Conservation (phyloP, 2,329 filamentous ascomycete species). For the Lasiodiplodia citricola region DNA sequence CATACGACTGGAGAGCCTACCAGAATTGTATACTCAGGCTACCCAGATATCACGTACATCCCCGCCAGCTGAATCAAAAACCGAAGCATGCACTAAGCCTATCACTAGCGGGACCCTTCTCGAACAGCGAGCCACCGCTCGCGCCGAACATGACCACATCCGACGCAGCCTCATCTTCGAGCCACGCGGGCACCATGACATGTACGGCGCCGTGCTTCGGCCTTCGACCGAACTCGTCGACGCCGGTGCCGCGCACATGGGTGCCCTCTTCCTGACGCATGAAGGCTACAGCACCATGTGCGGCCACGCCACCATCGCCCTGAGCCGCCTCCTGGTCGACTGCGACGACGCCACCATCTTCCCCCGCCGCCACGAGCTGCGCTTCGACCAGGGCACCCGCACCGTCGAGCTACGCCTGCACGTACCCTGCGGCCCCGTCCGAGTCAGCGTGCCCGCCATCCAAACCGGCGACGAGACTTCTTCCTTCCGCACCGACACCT, state of each 20-base stretch:
- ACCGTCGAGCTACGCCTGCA: conserved; percentile 46
- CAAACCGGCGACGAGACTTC: background rate
- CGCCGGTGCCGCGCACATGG: conserved; percentile 52
- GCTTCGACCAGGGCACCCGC: conserved; percentile 32
- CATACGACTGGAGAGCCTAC: conserved; percentile 58
- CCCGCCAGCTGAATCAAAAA: conserved; percentile 6
- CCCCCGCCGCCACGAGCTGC: conserved; percentile 42
- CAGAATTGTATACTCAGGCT: conserved; percentile 52
- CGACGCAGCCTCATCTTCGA: conserved; percentile 52
- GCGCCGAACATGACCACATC: conserved; percentile 47
- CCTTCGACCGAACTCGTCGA: conserved; percentile 50
- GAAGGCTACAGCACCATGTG: conserved; percentile 59
- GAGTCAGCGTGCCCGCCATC: conserved; percentile 46
- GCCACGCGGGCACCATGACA: conserved; percentile 57
- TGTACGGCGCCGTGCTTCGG: conserved; percentile 57
- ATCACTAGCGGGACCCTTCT: conserved; percentile 45
- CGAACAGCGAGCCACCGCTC: conserved; percentile 47
- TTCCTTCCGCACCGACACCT: conserved; percentile 42
- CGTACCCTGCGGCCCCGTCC: conserved; percentile 52
- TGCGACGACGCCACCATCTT: conserved; percentile 46
- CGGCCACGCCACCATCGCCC: conserved; percentile 58
- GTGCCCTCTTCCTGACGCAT: conserved; percentile 55
- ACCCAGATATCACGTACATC: conserved; percentile 38
- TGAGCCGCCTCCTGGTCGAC: conserved; percentile 47
- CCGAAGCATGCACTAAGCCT: background rate